Base-by-base conservation (phyloP, 345 rosid species). In the Hibiscus trionum region DNA sequence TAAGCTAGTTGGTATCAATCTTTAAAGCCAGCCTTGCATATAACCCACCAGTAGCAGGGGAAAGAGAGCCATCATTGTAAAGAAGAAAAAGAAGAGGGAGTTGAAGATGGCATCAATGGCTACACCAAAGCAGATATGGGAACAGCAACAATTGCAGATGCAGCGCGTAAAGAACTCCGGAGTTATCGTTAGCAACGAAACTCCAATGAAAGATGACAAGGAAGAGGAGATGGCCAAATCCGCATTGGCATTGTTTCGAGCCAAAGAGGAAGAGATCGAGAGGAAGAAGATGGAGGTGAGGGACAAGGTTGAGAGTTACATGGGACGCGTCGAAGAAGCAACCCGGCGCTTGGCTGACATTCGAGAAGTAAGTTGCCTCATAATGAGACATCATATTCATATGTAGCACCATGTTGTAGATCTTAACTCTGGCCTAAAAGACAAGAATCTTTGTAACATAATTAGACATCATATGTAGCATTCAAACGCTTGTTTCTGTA, bases 211-310 rank as follows among this genome's bases (percentile, higher is more conserved):
- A 61, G 95, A 88, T 27, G 98, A 91, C 24, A 84, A 75, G 53
- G 88, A 88, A 12, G 93, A 93, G 15, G 97, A 94, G 74, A 78
- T 90, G 79, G 80, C 93, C 0, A 90, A 83, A 35, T 88, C 95
- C 5, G 90, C 97, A 24, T 73, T 91, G 69, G 90, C 85, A 15
- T 64, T 84, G 85, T 90, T 90, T 80, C 80, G 84, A 61, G 86
- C 85, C 2, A 94, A 89, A 44, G 98, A 91, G 86, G 97, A 94
- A 75, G 97, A 91, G 91, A 94, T 94, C 67, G 93, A 90, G 82
- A 91, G 74, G 84, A 91, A 81, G 84, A 90, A 87, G 82, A 81
- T 79, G 80, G 93, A 90, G 85, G 86, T 94, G 1, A 85, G 78
- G 71, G 90, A 85, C 47, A 89, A 77, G 64, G 97, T 94, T 14